Conservation (phyloP, 306 rosid genomes). For the Cercis canadensis region DNA sequence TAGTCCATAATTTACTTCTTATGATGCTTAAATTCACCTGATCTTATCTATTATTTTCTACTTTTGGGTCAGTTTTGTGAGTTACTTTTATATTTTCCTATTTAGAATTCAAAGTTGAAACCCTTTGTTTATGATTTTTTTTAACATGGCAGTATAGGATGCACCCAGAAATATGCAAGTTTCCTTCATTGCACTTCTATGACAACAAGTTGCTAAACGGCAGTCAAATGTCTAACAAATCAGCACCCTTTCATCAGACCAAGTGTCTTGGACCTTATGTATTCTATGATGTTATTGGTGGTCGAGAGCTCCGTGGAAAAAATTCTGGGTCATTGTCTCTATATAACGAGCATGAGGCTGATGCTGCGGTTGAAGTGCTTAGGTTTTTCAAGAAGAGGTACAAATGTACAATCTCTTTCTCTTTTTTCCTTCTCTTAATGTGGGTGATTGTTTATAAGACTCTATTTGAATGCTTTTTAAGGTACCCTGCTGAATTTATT, state of each 20-base stretch:
- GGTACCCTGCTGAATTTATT: constrained; percentile 79
- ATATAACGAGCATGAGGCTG: constrained; percentile 85
- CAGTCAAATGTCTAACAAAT: constrained; percentile 65
- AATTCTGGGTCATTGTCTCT: constrained; percentile 80
- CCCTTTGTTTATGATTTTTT: constrained; percentile 36
- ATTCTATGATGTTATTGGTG: constrained; percentile 82
- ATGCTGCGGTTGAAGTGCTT: constrained; percentile 86
- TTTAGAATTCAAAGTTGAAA: constrained; percentile 30
- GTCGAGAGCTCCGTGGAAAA: constrained; percentile 77
- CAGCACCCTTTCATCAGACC: constrained; percentile 81
- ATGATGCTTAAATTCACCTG: not conserved
- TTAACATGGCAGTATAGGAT: constrained; percentile 84
- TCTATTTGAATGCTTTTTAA: constrained; percentile 38
- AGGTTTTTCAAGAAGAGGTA: constrained; percentile 77
- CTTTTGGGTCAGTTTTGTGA: constrained; percentile 26
- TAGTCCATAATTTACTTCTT: not conserved
- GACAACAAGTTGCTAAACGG: constrained; percentile 87
- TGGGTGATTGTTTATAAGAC: constrained; percentile 36
- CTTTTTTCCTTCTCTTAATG: constrained; percentile 16
- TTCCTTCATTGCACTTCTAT: constrained; percentile 92
- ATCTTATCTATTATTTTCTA: not conserved
- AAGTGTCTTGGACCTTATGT: constrained; percentile 83
- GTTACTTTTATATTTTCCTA: constrained; percentile 30
- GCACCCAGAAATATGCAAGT: constrained; percentile 94
- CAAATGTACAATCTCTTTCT: constrained; percentile 24